These are phyloP conservation scores for Fusarium paranaense DNA, from an alignment of 2,329 filamentous ascomycete species.

Conservation along the genomic window DNA sequence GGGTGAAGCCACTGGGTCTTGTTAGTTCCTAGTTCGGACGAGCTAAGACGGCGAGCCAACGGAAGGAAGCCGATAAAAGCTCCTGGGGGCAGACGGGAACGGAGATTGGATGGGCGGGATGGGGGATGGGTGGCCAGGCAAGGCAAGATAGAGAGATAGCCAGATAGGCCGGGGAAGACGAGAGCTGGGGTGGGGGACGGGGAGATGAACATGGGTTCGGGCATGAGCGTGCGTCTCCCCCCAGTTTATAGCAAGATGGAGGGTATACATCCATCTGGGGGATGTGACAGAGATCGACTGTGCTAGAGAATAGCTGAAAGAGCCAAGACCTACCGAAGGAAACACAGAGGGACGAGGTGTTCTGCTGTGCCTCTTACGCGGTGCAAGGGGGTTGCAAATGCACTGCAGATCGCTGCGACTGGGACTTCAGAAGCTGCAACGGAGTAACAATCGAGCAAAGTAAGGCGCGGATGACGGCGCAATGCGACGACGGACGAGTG, in stretches of 20 bases:
- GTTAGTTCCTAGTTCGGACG: constrained; percentile 22
- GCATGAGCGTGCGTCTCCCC: constrained; percentile 9
- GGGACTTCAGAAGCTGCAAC: constrained; percentile 14
- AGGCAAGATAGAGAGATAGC: constrained; percentile 34
- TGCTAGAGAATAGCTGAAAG: neutral
- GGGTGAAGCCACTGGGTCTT: constrained; percentile 18
- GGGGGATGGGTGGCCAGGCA: constrained; percentile 29
- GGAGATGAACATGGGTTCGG: constrained; percentile 14
- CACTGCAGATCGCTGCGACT: constrained; percentile 4
- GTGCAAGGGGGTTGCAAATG: constrained; percentile 28
- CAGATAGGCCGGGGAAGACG: constrained; percentile 32
- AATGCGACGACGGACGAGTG: constrained; percentile 38
- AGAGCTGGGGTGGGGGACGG: constrained; percentile 22
- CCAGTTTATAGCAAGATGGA: constrained; percentile 10
- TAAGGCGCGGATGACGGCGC: constrained; percentile 23
- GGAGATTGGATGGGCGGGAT: constrained; percentile 32
- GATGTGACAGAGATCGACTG: constrained; percentile 1
- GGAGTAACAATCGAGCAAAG: constrained; percentile 31
- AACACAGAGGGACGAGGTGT: constrained; percentile 19
- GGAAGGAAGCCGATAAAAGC: constrained; percentile 32
- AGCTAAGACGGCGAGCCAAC: constrained; percentile 23
- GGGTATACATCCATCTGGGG: constrained; percentile 17
- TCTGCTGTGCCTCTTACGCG: constrained; percentile 23
- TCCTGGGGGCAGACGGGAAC: constrained; percentile 21
- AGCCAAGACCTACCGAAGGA: constrained; percentile 23